phyloP scores from a whole-genome alignment of 495 filamentous ascomycete species.

The Hypoxylon intermedium region DNA sequence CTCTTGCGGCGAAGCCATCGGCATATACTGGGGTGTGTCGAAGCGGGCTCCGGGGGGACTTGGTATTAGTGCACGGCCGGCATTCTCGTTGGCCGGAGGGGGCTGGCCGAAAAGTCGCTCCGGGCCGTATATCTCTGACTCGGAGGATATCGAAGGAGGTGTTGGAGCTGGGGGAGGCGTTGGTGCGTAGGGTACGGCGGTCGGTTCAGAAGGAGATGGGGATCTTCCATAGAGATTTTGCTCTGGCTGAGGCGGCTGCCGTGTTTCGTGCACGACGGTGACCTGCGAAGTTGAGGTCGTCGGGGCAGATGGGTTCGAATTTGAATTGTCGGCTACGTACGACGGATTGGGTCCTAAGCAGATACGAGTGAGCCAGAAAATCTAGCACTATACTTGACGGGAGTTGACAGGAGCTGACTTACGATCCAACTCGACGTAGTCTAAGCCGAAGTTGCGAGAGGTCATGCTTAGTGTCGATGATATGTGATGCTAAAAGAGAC shows the following conservation, averaged over 20 bases:
- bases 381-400: neutral
- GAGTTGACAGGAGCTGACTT: constrained; percentile 19
- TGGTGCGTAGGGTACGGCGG: constrained; percentile 44
- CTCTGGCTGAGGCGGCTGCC: constrained; percentile 18
- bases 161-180: constrained; percentile 40
- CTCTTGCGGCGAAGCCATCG: constrained; percentile 44
- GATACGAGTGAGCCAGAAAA: constrained; percentile 9
- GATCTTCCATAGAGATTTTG: neutral
- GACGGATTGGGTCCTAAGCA: constrained; percentile 19
- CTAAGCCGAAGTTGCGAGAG: constrained; percentile 10
- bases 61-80: constrained; percentile 31
- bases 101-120: constrained; percentile 44
- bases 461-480: constrained; percentile 21
- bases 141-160: constrained; percentile 44
- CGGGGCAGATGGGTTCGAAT: constrained; percentile 6
- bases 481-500: constrained; percentile 7
- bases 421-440: constrained; percentile 25
- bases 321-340: constrained; percentile 1
- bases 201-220: constrained; percentile 33
- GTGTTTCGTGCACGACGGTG: constrained; percentile 30
- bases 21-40: constrained; percentile 40
- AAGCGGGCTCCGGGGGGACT: constrained; percentile 34
- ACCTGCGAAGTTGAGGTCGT: constrained; percentile 27
- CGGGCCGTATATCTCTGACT: constrained; percentile 46
- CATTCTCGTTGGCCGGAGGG: constrained; percentile 14